A percentile compares a stretch with the other conserved stretches of the same genome.
phyloP scores from a whole-genome alignment of 495 filamentous ascomycete genomes.

The Trichoderma virens region DNA sequence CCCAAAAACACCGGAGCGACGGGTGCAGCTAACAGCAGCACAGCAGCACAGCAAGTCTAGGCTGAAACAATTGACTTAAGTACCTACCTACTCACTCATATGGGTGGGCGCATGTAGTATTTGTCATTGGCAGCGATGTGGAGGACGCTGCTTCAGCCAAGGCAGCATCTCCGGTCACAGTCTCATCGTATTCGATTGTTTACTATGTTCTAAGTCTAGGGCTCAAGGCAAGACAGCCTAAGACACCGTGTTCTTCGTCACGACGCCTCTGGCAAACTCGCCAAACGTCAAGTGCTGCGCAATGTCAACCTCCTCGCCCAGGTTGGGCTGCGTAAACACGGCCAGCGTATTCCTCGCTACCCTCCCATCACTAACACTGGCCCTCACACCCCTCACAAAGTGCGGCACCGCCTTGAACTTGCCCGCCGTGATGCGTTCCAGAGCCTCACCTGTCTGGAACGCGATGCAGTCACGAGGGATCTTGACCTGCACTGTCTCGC shows the following conservation, averaged over 20 bases:
- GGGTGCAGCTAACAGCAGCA: not conserved
- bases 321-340: slow-evolving; percentile 94
- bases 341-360: slow-evolving; percentile 90
- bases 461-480: slow-evolving; percentile 87
- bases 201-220: not conserved
- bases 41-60: not conserved
- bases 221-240: not conserved
- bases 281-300: slow-evolving; percentile 70
- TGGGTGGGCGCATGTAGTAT: not conserved
- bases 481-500: slow-evolving; percentile 70
- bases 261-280: slow-evolving; percentile 77
- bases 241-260: slow-evolving; percentile 65
- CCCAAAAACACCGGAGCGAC: not conserved
- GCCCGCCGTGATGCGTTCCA: slow-evolving; percentile 82
- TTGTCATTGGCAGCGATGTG: not conserved
- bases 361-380: slow-evolving; percentile 32
- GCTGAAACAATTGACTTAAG: not conserved
- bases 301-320: slow-evolving; percentile 75
- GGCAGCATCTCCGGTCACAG: too few relatives aligned
- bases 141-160: not conserved
- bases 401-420: slow-evolving; percentile 92
- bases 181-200: not conserved
- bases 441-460: slow-evolving; percentile 90
- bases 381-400: slow-evolving; percentile 71
- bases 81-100: not conserved